Evolutionary conservation across 2,329 filamentous ascomycete species (phyloP), one percentile per base, ranked within the genome.

Genomic region (Coniochaeta sp.): DNA sequence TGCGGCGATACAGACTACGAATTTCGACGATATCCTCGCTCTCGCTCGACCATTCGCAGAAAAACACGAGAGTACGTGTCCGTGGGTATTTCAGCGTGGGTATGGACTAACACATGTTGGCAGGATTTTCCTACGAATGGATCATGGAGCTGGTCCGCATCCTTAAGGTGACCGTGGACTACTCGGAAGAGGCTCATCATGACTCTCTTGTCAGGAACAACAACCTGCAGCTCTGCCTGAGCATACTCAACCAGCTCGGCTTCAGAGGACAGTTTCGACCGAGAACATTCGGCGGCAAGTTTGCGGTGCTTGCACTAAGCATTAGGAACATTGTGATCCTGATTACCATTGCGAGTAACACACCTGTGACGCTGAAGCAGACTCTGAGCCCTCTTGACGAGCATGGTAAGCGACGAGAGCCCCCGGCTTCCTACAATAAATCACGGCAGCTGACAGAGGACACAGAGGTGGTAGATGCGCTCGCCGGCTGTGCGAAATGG

Each of bases 401-500:
- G 68, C 81, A 82, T 57, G 81, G 82, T 85, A 71, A 66, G 77
- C 64, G 38, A 7, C 40, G 14, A 26, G 26, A 14, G 6, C 6
- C 26, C 28, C 31, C 17, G 6, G 9, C 47, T 31, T 52, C 43
- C 47, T 14, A 36, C 34, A 9, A 11, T 12, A 31, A 1, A 31
- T 17, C 24, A 52, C 24, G 26, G 19, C 26, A 28, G 19, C 22
- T 31, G 14, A 24, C 19, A 44, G 2, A 5, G 3, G 38, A 17
- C 24, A 12, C 61, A 86, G 90, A 93, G 69, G 85, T 91, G 14
- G 83, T 93, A 1, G 84, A 87, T 44, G 84, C 87, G 52, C 77
- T 96, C 12, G 82, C 87, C 6, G 90, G 90, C 24, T 89, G 91
- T 59, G 85, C 89, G 4, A 87, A 84, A 68, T 97, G 93, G 93